Evolutionary conservation across 106 monocot genomes (phyloP), one percentile per base, ranked within the genome.

Genomic region (Agapanthus africanus): DNA sequence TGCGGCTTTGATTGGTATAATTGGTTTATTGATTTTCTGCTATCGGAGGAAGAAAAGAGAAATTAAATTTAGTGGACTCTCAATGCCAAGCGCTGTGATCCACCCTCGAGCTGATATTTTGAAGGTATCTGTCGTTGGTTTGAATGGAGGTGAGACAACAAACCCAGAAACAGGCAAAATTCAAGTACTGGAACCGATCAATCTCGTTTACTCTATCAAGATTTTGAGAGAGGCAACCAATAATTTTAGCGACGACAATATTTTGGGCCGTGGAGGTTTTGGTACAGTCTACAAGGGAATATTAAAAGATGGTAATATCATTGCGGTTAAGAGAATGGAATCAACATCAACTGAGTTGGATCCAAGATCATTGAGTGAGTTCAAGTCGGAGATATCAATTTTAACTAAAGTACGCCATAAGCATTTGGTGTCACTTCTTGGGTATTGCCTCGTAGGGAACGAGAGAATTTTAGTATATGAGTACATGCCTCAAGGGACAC

Each of bases 251-350:
- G 72, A 70, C 28, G 78, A 78, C 0, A 90, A 90, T 37, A 65
- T 90, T 4, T 56, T 90, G 62, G 90, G 90, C 3, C 70, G 67
- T 34, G 90, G 90, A 52, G 90, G 90, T 16, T 90, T 90, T 74
- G 90, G 86, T 40, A 86, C 83, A 4, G 90, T 90, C 11, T 90
- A 90, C 69, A 77, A 76, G 47, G 90, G 90, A 26, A 66, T 74
- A 23, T 70, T 85, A 11, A 69, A 83, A 22, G 82, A 90, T 59
- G 90, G 90, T 31, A 81, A 79, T 8, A 78, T 73, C 70, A 76
- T 90, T 33, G 90, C 90, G 1, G 90, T 90, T 32, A 90, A 90
- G 52, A 72, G 90, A 44, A 90, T 90, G 90, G 76, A 86, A 19
- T 39, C 78, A 7, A 76, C 72, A 7, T 83, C 90, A 16, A 77